phyloP scores from a whole-genome alignment of 1,139 yeast genomes.

The Suhomyces guaymorum region DNA sequence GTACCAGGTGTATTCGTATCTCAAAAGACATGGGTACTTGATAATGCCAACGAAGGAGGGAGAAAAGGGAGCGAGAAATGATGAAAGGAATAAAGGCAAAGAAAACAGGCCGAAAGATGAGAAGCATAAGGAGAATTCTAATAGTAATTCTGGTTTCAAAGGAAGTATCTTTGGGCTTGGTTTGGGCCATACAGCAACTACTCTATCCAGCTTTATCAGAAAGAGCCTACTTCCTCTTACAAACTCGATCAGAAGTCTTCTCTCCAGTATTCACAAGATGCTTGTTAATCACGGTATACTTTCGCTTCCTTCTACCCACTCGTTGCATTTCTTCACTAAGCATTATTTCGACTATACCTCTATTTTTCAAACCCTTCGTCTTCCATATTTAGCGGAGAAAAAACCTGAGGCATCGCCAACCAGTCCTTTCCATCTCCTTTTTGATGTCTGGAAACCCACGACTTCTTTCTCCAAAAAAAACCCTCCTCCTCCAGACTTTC shows the following conservation, averaged over 20 bases:
- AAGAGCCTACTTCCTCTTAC: too few species aligned
- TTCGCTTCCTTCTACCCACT: conserved; percentile 12
- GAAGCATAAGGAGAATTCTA: too few species aligned
- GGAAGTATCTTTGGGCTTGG: too few species aligned
- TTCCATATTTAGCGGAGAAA: neutral
- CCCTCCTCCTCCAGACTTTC: conserved; percentile 71
- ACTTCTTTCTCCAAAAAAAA: conserved; percentile 65
- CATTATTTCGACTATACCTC: conserved; percentile 42
- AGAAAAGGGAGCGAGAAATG: neutral
- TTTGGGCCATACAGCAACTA: too few species aligned
- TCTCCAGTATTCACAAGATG: too few species aligned
- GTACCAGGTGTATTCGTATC: conserved; percentile 69
- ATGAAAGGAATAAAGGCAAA: neutral
- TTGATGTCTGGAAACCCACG: conserved; percentile 84
- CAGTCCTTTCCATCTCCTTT: conserved; percentile 36
- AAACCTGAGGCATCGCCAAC: too few species aligned
- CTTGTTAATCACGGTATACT: too few species aligned
- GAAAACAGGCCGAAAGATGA: neutral
- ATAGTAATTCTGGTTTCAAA: too few species aligned
- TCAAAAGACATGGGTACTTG: conserved; percentile 79
- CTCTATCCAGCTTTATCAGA: too few species aligned
- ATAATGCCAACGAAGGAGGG: conserved; percentile 36
- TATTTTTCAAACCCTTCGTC: conserved; percentile 38
- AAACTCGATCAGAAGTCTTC: too few species aligned
- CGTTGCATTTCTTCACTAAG: conserved; percentile 16